These are phyloP conservation scores for Kitagawia praeruptora DNA, from an alignment of 129 eudicot species.

Conservation along the genomic window DNA sequence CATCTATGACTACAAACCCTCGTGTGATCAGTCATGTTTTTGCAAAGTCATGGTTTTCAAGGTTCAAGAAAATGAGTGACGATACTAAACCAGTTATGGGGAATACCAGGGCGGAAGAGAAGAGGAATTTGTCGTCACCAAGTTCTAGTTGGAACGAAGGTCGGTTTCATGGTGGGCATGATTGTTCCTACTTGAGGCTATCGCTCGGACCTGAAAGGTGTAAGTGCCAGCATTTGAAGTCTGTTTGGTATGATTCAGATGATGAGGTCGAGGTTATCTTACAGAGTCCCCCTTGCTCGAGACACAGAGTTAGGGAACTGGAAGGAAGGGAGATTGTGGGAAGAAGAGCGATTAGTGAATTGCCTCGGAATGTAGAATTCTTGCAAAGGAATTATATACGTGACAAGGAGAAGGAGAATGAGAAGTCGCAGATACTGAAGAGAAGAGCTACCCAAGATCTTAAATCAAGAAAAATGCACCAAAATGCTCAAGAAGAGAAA, in stretches of 20 bases:
- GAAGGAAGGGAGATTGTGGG: constrained; percentile 21
- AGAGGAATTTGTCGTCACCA: constrained; percentile 12
- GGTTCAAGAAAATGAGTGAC: constrained; percentile 33
- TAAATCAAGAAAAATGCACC: background rate
- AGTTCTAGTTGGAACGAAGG: constrained; percentile 18
- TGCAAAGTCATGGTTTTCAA: constrained; percentile 42
- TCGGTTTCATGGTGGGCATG: constrained; percentile 28
- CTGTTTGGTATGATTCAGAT: constrained; percentile 26
- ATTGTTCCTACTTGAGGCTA: constrained; percentile 43
- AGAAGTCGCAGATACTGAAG: background rate
- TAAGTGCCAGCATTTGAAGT: constrained; percentile 16
- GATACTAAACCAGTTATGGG: constrained; percentile 8
- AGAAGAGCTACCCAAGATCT: constrained; percentile 13
- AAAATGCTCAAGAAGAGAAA: constrained; percentile 15
- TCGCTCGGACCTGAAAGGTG: constrained; percentile 27
- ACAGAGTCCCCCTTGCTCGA: constrained; percentile 7
- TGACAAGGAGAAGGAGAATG: constrained; percentile 6
- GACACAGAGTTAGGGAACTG: background rate
- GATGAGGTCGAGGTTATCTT: constrained; percentile 21
- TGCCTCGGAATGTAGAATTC: constrained; percentile 16
- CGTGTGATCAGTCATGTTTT: constrained; percentile 24
- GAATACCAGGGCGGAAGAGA: constrained; percentile 5
- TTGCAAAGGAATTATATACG: background rate
- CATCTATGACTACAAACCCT: constrained; percentile 11
- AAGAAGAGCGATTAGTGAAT: constrained; percentile 31